Base-by-base conservation (phyloP, 2,329 filamentous ascomycete genomes). In the Scytalidium lignicola region DNA sequence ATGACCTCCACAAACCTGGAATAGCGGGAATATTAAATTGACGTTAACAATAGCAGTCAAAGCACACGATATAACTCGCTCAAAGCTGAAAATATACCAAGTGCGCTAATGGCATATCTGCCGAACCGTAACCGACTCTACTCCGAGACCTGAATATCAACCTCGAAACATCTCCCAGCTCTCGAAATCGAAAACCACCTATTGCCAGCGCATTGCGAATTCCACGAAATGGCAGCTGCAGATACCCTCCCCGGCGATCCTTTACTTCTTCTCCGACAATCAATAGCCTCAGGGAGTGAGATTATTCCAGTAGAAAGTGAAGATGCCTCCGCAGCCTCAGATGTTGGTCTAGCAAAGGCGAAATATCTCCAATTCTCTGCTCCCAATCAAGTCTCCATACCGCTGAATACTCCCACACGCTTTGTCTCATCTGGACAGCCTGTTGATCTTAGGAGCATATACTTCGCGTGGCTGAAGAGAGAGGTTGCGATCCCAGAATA, bases 391-490 rank as follows among this genome's bases (percentile, higher is more conserved):
- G 74, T 82, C 48, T 75, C 82, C 5, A 76, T 95, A 51, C 75
- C 85, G 1, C 79, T 96, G 56, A 82, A 80, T 45, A 78, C 79
- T 13, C 77, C 85, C 9, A 99, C 93, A 58, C 89, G 93, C 60
- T 97, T 97, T 73, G 79, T 88, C 52, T 91, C 89, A n/a, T 79
- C 81, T 51, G 80, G 80, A 43, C 74, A 76, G 49, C 78, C 86
- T 3, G 84, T 96, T 61, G 89, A 96, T 65, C 76, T 99, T 58
- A 90, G 93, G 65, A 93, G 87, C 66, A 92, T 96, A 70, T 96
- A 92, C 74, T 96, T 97, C 65, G 90, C 90, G 49, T 99, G 90
- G 90, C 77, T 88, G 62, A 95, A 96, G 71, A 90, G 90, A 67
- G 92, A 97, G 72, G 83, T 86, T 48, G 83, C 86, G 48, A 90